Conservation (phyloP, 1,284 basidiomycete species). For the Fomitopsis pinicola region DNA sequence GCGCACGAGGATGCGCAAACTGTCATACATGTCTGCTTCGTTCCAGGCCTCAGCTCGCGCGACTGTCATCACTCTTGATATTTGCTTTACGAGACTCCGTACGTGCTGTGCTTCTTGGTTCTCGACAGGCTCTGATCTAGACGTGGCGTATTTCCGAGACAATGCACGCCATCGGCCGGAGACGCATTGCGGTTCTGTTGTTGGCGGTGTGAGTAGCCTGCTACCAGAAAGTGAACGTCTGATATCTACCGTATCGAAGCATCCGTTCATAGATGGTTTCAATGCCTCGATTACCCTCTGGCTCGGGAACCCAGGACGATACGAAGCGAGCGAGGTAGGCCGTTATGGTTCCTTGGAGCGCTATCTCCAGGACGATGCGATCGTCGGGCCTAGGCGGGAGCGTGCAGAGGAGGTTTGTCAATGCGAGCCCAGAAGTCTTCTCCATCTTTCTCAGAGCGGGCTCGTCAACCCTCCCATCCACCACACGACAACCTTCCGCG, state of each 20-base stretch:
- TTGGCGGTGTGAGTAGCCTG: neutral
- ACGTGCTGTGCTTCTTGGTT: neutral
- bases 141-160: neutral
- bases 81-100: neutral
- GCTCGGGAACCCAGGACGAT: neutral
- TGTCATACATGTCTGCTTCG: neutral
- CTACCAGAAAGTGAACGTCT: neutral
- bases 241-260: neutral
- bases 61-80: neutral
- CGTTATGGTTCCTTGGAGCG: neutral
- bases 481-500: neutral
- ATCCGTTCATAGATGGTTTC: neutral
- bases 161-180: neutral
- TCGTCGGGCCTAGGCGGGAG: neutral
- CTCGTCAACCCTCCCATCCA: neutral
- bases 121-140: neutral
- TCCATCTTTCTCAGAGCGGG: neutral
- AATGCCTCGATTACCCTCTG: neutral
- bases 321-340: neutral
- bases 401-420: neutral
- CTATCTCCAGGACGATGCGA: neutral
- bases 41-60: neutral
- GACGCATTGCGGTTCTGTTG: neutral
- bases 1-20: neutral
- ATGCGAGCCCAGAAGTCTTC: neutral